These are phyloP conservation scores for Cladosporium oxysporum DNA, from an alignment of 2,329 filamentous ascomycete species.

Conservation along the genomic window DNA sequence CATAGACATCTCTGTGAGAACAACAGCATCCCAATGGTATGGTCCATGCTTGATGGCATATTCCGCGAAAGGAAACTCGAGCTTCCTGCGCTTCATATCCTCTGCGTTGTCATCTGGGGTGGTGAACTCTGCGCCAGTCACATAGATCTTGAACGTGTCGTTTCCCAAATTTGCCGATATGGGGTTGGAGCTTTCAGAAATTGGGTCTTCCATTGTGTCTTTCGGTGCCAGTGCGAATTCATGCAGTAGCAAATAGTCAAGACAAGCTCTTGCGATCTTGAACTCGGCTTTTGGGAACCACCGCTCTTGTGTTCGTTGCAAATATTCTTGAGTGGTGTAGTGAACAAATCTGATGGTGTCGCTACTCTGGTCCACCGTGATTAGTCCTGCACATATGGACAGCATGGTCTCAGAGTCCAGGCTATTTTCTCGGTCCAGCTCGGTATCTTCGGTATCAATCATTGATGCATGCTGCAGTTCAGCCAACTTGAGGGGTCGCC, in stretches of 20 bases:
- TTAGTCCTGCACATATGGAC: neutral
- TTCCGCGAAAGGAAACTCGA: too few species aligned
- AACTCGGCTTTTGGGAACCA: neutral
- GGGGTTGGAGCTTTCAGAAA: too few species aligned
- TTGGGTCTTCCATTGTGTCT: neutral
- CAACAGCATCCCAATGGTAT: too few species aligned
- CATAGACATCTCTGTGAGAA: too few species aligned
- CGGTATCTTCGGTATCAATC: neutral
- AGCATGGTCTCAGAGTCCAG: neutral
- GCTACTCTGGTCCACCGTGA: neutral
- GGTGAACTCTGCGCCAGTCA: too few species aligned
- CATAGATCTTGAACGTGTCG: too few species aligned
- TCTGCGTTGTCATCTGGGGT: too few species aligned
- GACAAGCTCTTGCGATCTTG: neutral
- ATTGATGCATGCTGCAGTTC: neutral
- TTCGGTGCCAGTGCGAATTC: too few species aligned
- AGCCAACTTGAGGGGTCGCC: neutral
- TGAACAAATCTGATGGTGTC: neutral
- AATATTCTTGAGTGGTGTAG: constrained; percentile 7
- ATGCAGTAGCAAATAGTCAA: neutral
- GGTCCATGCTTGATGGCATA: too few species aligned
- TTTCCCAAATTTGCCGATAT: too few species aligned
- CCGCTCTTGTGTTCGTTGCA: neutral
- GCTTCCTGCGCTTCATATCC: too few species aligned
- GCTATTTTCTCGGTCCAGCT: neutral